These are phyloP conservation scores for Hypoxylon sp. DNA, from an alignment of 2,329 filamentous ascomycete species.

Conservation along the genomic window DNA sequence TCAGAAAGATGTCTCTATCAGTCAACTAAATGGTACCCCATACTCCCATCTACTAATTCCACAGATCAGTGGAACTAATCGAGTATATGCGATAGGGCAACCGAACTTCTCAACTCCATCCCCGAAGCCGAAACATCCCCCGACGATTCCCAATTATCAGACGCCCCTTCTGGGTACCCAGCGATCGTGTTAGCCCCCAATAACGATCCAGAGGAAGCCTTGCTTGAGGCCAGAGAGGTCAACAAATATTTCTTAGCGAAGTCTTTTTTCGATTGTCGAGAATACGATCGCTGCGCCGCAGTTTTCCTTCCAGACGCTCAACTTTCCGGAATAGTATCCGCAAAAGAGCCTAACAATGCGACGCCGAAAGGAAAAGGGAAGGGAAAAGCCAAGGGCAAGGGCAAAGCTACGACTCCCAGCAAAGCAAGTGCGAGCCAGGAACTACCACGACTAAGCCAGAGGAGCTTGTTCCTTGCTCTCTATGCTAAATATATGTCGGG, in stretches of 20 bases:
- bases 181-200: slow-evolving; percentile 63
- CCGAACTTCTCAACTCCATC: slow-evolving; percentile 89
- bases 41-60: neutral
- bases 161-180: slow-evolving; percentile 54
- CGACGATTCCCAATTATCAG: slow-evolving; percentile 43
- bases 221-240: slow-evolving; percentile 79
- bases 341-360: slow-evolving; percentile 52
- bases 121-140: slow-evolving; percentile 57
- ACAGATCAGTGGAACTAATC: neutral
- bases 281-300: slow-evolving; percentile 91
- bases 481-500: slow-evolving; percentile 94
- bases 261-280: slow-evolving; percentile 92
- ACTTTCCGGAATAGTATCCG: slow-evolving; percentile 69
- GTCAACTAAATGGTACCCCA: slow-evolving; percentile 86
- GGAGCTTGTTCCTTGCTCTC: slow-evolving; percentile 87
- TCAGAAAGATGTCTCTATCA: slow-evolving; percentile 96
- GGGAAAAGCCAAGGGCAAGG: slow-evolving; percentile 70
- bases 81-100: slow-evolving; percentile 71
- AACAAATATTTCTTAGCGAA: slow-evolving; percentile 90
- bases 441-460: slow-evolving; percentile 77
- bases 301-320: slow-evolving; percentile 86
- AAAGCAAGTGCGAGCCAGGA: slow-evolving; percentile 36
- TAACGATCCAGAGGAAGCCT: slow-evolving; percentile 74
- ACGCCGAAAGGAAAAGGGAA: slow-evolving; percentile 57
- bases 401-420: slow-evolving; percentile 45